Conservation (phyloP, 1,284 basidiomycete species). For the Schizophyllum amplum region DNA sequence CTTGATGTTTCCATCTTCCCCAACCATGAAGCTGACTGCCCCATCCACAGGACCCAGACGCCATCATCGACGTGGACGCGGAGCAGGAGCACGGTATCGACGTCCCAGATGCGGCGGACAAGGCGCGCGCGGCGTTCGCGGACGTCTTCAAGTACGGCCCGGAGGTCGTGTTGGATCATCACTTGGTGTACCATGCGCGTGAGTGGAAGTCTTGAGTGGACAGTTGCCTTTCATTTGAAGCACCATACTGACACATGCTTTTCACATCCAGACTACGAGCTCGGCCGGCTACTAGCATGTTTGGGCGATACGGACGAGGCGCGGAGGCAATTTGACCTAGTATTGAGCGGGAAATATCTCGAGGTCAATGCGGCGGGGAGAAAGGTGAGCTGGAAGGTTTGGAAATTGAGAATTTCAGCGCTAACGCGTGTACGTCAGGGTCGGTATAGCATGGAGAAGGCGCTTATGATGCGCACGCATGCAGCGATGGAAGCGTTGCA, state of each 20-base stretch:
- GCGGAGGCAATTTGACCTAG: conserved; percentile 58
- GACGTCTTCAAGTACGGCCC: conserved; percentile 65
- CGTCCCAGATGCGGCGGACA: conserved; percentile 38
- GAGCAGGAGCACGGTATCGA: conserved; percentile 37
- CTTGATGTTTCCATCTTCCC: conserved; percentile 11
- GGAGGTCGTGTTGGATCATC: conserved; percentile 76
- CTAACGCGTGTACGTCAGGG: too few species aligned
- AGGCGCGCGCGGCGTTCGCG: conserved; percentile 54
- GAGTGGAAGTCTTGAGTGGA: conserved; percentile 21
- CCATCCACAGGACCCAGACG: conserved; percentile 31
- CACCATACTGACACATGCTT: neutral
- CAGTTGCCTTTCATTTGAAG: neutral
- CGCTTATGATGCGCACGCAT: too few species aligned
- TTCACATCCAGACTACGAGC: conserved; percentile 81
- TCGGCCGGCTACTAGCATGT: conserved; percentile 62
- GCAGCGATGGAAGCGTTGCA: too few species aligned
- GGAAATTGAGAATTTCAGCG: too few species aligned
- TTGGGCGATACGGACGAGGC: conserved; percentile 52
- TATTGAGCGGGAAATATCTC: conserved; percentile 52
- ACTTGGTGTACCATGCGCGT: conserved; percentile 75
- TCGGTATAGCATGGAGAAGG: too few species aligned
- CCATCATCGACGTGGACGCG: conserved; percentile 22
- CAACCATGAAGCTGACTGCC: neutral
- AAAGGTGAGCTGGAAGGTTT: conserved; percentile 30
- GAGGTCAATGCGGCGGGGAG: conserved; percentile 46